Evolutionary conservation across 257 asterid species (phyloP), one percentile per base, ranked within the genome.

Genomic region (Dorcoceras hygrometricum): DNA sequence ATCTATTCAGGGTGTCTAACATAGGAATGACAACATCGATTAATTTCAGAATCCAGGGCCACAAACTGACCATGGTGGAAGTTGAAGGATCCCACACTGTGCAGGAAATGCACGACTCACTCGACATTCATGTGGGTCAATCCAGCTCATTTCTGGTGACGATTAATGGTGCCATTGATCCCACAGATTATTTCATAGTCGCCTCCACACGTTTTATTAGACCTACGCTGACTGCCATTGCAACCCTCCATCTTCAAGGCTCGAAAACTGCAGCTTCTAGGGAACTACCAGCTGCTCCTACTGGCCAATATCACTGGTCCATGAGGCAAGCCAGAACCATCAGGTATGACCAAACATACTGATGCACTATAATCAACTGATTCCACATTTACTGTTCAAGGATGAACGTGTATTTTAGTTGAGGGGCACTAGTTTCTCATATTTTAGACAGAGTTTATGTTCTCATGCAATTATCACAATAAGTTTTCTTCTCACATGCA

Each of bases 71-170:
- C n/a, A 76, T 91, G 31, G 91, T 91, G 23, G 98, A 89, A 78
- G 82, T 82, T n/a, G 96, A 91, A 77, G 96, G 98, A 20, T 77
- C 94, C 0, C 95, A 89, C 72, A 84, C 94, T 0, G 22, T 73
- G 73, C 96, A 87, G 36, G 85, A 79, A 46, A 64, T 18, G 0
- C 89, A 85, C 61, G 94, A 80, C 6, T 87, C 98, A 0, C 75
- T 91, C 3, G 98, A 91, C 66, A 57, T 91, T 75, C 96, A 89
- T 14, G 88, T 78, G 0, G 98, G 98, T 6, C 98, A 91, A 76
- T 87, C 96, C 22, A 71, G 86, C 63, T 72, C 96, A 4, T 77
- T 91, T 71, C 56, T 87, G 23, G 89, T 89, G 12, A 78, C 87
- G 7, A 23, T 83, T 57, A 28, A 70, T 8, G 70, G 55, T 24